phyloP scores from a whole-genome alignment of 2,329 filamentous ascomycete species.

The Neopestalotiopsis clavispora region DNA sequence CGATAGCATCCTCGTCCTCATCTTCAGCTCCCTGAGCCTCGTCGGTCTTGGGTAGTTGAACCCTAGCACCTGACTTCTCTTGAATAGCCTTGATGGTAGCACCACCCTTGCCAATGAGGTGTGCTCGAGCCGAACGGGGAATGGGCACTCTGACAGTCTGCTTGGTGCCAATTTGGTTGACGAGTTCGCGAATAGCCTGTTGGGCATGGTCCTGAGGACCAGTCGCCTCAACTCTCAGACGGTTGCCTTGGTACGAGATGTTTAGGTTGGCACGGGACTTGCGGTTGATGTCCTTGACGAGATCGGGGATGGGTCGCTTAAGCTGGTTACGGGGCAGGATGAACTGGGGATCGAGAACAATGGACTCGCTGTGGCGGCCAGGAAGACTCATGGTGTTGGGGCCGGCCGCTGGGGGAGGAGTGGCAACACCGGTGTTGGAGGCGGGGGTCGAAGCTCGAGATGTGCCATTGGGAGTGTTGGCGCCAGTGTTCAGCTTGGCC shows the following conservation, averaged over 20 bases:
- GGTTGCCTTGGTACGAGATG: slow-evolving; percentile 73
- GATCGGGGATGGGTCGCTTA: slow-evolving; percentile 83
- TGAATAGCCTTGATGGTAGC: slow-evolving; percentile 89
- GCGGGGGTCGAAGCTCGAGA: slow-evolving; percentile 68
- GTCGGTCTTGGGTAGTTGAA: slow-evolving; percentile 86
- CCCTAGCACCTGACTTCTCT: slow-evolving; percentile 85
- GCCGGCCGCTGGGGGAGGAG: slow-evolving; percentile 45
- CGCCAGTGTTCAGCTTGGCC: slow-evolving; percentile 56
- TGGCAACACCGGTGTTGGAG: slow-evolving; percentile 51
- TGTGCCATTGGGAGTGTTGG: slow-evolving; percentile 56
- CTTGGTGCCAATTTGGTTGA: slow-evolving; percentile 85
- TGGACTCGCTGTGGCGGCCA: slow-evolving; percentile 79
- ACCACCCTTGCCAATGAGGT: slow-evolving; percentile 93
- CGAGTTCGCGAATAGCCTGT: slow-evolving; percentile 87
- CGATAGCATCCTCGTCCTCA: slow-evolving; percentile 80
- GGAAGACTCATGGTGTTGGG: slow-evolving; percentile 74
- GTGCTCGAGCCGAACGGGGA: slow-evolving; percentile 80
- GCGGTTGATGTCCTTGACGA: slow-evolving; percentile 90
- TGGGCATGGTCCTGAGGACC: slow-evolving; percentile 84
- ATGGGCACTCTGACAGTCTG: slow-evolving; percentile 80
- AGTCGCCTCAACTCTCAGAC: slow-evolving; percentile 81
- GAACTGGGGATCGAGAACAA: slow-evolving; percentile 75
- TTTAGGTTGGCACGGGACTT: slow-evolving; percentile 86
- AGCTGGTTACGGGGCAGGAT: slow-evolving; percentile 78
- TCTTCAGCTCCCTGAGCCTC: slow-evolving; percentile 59